Evolutionary conservation across 192 early-diverging fungal species (phyloP).

Genomic region (Funneliformis geosporum): DNA sequence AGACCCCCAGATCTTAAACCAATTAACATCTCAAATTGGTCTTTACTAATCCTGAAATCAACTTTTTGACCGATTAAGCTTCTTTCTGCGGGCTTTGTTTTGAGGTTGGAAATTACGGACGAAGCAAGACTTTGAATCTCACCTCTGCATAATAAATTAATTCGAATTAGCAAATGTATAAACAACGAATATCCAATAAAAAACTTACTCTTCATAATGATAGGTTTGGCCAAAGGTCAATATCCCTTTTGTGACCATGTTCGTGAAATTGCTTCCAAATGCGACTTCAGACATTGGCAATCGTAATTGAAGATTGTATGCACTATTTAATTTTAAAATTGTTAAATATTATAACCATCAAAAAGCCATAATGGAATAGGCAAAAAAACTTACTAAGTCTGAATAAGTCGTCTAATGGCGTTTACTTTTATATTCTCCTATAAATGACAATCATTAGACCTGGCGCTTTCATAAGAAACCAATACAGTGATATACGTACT

Average conservation of each 20-base stretch:
- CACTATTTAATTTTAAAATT: conserved; percentile 20
- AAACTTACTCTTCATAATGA: conserved; percentile 8
- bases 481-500: conserved; percentile 21
- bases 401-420: conserved; percentile 20
- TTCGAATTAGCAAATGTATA: background rate
- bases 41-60: conserved; percentile 17
- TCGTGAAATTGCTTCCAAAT: conserved; percentile 17
- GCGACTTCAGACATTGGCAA: conserved; percentile 23
- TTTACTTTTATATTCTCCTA: conserved; percentile 25
- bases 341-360: background rate
- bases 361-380: background rate
- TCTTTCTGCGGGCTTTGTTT: conserved; percentile 3
- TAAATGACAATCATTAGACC: conserved; percentile 24
- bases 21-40: conserved; percentile 17
- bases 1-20: conserved; percentile 26
- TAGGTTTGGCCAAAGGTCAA: conserved; percentile 2
- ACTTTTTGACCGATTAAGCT: conserved; percentile 20
- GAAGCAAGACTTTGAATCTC: conserved; percentile 10
- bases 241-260: conserved; percentile 1
- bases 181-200: background rate
- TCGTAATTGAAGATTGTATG: conserved; percentile 16
- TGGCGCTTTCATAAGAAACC: conserved; percentile 19
- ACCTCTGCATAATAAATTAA: background rate
- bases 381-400: conserved; percentile 24
- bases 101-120: conserved; percentile 1